phyloP scores from a whole-genome alignment of 257 asterid genomes.

The Osmanthus fragrans region DNA sequence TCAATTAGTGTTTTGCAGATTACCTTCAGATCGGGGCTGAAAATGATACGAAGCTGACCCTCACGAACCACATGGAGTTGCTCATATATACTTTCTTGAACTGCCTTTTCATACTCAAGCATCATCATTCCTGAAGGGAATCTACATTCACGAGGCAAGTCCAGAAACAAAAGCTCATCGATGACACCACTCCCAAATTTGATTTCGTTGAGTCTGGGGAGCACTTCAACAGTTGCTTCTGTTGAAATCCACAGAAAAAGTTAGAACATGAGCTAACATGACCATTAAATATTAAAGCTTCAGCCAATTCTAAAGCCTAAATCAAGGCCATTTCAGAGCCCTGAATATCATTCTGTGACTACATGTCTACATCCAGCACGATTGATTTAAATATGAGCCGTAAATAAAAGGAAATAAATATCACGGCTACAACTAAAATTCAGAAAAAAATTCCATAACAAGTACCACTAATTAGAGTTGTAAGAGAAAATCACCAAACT shows the following conservation, averaged over 20 bases:
- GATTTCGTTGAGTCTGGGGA: conserved; percentile 94
- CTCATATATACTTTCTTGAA: conserved; percentile 93
- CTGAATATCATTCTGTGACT: not conserved
- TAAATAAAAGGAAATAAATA: not conserved
- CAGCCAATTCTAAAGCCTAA: not conserved
- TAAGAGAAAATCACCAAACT: too few species aligned
- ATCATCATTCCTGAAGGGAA: conserved; percentile 91
- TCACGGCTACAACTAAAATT: not conserved
- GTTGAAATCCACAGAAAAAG: conserved; percentile 29
- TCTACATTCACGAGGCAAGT: conserved; percentile 92
- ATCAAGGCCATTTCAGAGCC: not conserved
- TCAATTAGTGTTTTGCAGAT: not conserved
- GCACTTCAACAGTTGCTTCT: conserved; percentile 99
- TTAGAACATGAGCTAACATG: not conserved
- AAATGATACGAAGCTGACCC: conserved; percentile 93
- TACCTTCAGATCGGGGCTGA: conserved; percentile 94
- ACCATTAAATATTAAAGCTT: not conserved
- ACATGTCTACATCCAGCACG: not conserved
- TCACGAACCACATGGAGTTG: conserved; percentile 96
- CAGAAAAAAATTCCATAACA: not conserved
- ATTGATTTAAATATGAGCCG: not conserved
- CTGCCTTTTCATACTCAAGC: conserved; percentile 92
- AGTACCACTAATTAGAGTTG: not conserved
- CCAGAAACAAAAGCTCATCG: conserved; percentile 91
- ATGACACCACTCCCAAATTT: conserved; percentile 89